Evolutionary conservation across 495 filamentous ascomycete species (phyloP).

Genomic region (Mycothermus thermophilus): DNA sequence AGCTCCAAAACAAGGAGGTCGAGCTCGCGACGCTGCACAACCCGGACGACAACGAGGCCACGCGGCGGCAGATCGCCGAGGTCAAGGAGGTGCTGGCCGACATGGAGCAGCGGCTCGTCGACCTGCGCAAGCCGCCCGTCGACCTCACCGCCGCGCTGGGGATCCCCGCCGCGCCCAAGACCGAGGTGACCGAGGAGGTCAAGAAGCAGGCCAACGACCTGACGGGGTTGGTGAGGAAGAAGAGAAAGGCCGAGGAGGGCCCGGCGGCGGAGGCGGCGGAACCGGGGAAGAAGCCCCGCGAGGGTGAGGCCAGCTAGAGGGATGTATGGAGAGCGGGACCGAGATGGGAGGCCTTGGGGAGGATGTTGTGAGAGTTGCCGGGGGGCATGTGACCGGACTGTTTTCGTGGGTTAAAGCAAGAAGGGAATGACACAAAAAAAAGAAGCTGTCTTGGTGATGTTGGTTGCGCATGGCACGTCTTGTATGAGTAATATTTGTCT

Average conservation of each 20-base stretch:
- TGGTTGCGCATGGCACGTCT: neutral
- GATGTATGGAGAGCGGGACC: no score
- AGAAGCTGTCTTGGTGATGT: no score
- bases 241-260: conserved; percentile 38
- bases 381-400: neutral
- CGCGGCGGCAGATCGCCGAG: conserved; percentile 56
- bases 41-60: conserved; percentile 43
- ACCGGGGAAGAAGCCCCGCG: conserved; percentile 28
- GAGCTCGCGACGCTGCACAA: conserved; percentile 39
- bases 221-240: conserved; percentile 71
- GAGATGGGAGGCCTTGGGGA: no score
- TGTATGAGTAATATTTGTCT: conserved; percentile 1
- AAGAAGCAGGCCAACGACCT: conserved; percentile 73
- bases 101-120: conserved; percentile 59
- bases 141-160: conserved; percentile 45
- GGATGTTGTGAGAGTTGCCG: neutral
- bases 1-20: conserved; percentile 60
- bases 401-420: neutral
- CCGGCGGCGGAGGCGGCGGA: conserved; percentile 11
- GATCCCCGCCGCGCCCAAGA: conserved; percentile 31
- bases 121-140: conserved; percentile 58
- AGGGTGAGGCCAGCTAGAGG: conserved; percentile 1
- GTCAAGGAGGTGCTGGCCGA: conserved; percentile 77
- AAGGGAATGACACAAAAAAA: neutral
- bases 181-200: conserved; percentile 57